Evolutionary conservation across 768 basidiomycete genomes (phyloP).

Genomic region (Tulasnella sp.): DNA sequence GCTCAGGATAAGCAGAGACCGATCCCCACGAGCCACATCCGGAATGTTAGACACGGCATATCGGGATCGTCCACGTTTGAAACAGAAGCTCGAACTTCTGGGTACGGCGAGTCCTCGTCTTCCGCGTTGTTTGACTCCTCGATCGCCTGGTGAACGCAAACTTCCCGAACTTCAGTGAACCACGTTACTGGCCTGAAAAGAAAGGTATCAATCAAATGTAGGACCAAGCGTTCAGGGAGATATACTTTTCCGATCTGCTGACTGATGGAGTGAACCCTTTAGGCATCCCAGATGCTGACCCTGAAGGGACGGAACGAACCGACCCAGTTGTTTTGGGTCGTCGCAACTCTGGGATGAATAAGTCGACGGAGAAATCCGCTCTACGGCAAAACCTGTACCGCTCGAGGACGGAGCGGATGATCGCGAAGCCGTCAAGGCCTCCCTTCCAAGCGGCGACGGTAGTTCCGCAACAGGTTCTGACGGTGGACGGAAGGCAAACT

Average conservation of each 20-base stretch:
- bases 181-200: background rate
- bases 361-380: background rate
- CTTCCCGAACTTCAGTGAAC: background rate
- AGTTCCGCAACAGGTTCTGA: background rate
- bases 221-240: background rate
- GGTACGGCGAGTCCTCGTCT: conserved; percentile 87
- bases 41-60: conserved; percentile 89
- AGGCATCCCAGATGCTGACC: background rate
- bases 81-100: conserved; percentile 95
- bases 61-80: conserved; percentile 97
- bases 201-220: background rate
- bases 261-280: background rate
- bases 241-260: conserved; percentile 19
- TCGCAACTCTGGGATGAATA: background rate
- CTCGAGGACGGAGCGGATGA: background rate
- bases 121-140: conserved; percentile 6
- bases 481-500: background rate
- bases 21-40: conserved; percentile 87
- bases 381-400: background rate
- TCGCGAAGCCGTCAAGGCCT: background rate
- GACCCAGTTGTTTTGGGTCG: background rate
- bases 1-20: conserved; percentile 50
- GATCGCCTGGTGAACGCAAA: background rate
- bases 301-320: background rate
- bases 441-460: background rate